These are phyloP conservation scores for Annona squamosa DNA, from an alignment of 164 flowering plant genomes.

Conservation along the genomic window DNA sequence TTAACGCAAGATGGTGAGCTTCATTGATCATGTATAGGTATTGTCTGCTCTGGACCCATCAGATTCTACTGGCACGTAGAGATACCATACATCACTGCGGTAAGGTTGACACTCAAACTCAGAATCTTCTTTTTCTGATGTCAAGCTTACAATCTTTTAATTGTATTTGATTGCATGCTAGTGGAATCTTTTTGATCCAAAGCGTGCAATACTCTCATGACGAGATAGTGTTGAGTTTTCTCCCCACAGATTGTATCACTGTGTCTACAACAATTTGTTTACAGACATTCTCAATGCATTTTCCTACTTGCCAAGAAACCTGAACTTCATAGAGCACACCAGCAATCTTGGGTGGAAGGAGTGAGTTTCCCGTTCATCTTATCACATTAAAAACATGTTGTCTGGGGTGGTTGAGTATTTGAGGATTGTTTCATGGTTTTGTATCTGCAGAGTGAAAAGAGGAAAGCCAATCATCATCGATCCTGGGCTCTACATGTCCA, in stretches of 20 bases:
- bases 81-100: too few relatives aligned
- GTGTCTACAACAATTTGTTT: constrained; percentile 2
- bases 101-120: too few relatives aligned
- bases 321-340: constrained; percentile 88
- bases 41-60: too few relatives aligned
- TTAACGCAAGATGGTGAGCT: constrained; percentile 94
- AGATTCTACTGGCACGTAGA: too few relatives aligned
- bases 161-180: too few relatives aligned
- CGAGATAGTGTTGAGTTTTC: too few relatives aligned
- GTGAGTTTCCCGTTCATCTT: constrained; percentile 37
- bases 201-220: too few relatives aligned
- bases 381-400: not conserved
- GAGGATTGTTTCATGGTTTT: not conserved
- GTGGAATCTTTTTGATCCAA: too few relatives aligned
- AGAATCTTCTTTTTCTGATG: too few relatives aligned
- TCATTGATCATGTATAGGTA: not conserved
- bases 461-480: constrained; percentile 87
- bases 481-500: constrained; percentile 68
- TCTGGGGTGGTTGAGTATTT: not conserved
- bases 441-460: constrained; percentile 50
- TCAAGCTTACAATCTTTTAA: too few relatives aligned
- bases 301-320: constrained; percentile 40
- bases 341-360: constrained; percentile 84
- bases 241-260: too few relatives aligned
- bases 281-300: constrained; percentile 78